Evolutionary conservation across 148 eudicot genomes (phyloP).

Genomic region (Arbutus unedo): DNA sequence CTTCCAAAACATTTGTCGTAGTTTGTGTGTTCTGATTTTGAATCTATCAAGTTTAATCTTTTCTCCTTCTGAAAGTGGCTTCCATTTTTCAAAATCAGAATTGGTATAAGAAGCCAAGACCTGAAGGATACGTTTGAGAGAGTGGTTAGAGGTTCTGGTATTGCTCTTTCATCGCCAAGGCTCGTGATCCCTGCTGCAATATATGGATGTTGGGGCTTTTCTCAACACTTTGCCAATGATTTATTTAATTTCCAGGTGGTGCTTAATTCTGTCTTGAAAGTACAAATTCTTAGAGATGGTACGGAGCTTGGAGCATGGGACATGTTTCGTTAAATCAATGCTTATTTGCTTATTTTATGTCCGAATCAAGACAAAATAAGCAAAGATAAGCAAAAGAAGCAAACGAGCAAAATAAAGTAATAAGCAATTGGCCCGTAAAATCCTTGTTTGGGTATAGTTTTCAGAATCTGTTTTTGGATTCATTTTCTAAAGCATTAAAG

Average conservation of each 20-base stretch:
- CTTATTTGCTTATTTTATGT: too few species aligned
- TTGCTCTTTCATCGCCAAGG: slow-evolving; percentile 92
- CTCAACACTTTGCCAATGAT: slow-evolving; percentile 56
- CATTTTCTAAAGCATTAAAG: not conserved
- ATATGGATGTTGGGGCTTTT: slow-evolving; percentile 80
- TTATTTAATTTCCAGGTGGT: slow-evolving; percentile 80
- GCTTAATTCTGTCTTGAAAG: not conserved
- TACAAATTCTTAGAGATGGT: not conserved
- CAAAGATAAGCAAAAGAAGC: too few species aligned
- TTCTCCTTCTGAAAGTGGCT: slow-evolving; percentile 1
- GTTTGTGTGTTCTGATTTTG: not conserved
- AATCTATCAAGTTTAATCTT: not conserved
- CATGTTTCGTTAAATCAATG: too few species aligned
- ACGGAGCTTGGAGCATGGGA: not conserved
- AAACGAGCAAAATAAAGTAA: too few species aligned
- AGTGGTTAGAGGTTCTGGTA: slow-evolving; percentile 61
- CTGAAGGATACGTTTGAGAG: slow-evolving; percentile 58
- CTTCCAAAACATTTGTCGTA: slow-evolving; percentile 3
- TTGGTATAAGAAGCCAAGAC: slow-evolving; percentile 88
- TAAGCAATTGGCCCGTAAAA: too few species aligned
- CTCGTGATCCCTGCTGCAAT: slow-evolving; percentile 86
- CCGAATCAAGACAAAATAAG: too few species aligned
- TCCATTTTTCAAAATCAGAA: slow-evolving; percentile 38
- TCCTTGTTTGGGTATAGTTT: not conserved
- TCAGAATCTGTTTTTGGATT: not conserved